Base-by-base conservation (phyloP, 306 rosid genomes). In the Fragaria nilgerrensis region DNA sequence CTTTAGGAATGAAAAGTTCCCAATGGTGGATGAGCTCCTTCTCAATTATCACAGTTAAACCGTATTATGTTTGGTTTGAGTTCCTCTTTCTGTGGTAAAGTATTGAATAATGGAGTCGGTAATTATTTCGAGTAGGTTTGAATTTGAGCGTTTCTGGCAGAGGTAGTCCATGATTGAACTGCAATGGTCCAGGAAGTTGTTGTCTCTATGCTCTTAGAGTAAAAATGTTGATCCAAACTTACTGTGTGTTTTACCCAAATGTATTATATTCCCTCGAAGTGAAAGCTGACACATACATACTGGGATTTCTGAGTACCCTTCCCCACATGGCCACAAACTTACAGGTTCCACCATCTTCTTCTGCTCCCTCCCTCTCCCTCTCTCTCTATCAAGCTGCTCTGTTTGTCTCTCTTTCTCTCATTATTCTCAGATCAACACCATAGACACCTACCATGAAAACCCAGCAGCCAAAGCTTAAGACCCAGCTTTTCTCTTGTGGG, bases 401-500 rank as follows among this genome's bases (percentile, higher is more conserved):
- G 10, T 62, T 2, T 71, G 39, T 27, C 63, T 12, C 13, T 47
- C 11, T 62, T 68, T 27, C 63, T 12, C 17, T 47, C 64, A 32
- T 74, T 52, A 32, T 74, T 52, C 77, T 41, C 68, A 6, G 22
- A 27, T 16, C 47, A 15, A 17, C 55, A 17, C 15, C 52, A 34
- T 56, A 9, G 32, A 61, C 25, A 20, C 7, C 43, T 22, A 32
- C 81, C 79, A 94, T 94, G 98, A 94, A 79, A 92, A 68, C 86
- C 45, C 84, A 86, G 32, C 97, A 92, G 9, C 95, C 98, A 4
- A 94, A 94, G 86, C 96, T 94, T 22, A 94, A 92, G 62, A 92
- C 98, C 77, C 97, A 90, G 34, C 90, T 94, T 9, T 92, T 95
- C 92, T 95, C 97, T 7, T 95, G 97, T 48, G 96, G 88, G 23